phyloP scores from a whole-genome alignment of 768 basidiomycete species.

The Xerocomus potaroensis region DNA sequence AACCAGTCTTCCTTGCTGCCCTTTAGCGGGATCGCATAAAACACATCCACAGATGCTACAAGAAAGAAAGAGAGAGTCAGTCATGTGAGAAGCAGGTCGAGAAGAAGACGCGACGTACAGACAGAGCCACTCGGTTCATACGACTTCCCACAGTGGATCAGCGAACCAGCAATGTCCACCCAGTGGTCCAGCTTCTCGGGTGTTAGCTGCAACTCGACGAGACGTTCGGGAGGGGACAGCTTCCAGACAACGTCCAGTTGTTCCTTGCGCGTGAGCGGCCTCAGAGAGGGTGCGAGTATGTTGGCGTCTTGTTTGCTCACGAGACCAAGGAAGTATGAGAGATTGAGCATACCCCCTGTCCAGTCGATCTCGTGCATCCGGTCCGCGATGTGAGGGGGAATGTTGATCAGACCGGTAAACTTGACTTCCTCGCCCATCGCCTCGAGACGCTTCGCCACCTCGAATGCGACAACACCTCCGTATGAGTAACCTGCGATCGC shows the following conservation, averaged over 20 bases:
- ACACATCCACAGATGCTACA: conserved; percentile 19
- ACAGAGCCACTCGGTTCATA: conserved; percentile 26
- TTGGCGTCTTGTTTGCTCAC: conserved; percentile 26
- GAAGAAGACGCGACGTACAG: conserved; percentile 14
- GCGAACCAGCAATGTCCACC: conserved; percentile 28
- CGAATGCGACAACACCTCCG: conserved; percentile 42
- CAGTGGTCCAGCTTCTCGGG: conserved; percentile 26
- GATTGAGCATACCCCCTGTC: conserved; percentile 39
- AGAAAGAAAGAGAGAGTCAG: neutral
- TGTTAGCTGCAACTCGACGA: conserved; percentile 27
- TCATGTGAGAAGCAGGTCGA: neutral
- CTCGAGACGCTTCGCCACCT: conserved; percentile 39
- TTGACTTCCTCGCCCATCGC: conserved; percentile 33
- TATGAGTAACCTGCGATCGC: conserved; percentile 43
- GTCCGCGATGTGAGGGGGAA: conserved; percentile 40
- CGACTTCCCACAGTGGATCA: conserved; percentile 30
- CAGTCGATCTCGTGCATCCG: conserved; percentile 41
- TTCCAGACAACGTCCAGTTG: conserved; percentile 28
- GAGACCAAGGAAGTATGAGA: conserved; percentile 40
- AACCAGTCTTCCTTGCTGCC: conserved; percentile 29
- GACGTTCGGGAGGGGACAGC: conserved; percentile 27
- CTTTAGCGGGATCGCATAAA: conserved; percentile 25
- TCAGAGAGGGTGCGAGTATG: conserved; percentile 21
- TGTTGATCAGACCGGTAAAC: conserved; percentile 40
- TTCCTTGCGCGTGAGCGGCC: conserved; percentile 21